Conservation (phyloP, 2,329 filamentous ascomycete species). For the Gnomoniopsis smithogilvyi region DNA sequence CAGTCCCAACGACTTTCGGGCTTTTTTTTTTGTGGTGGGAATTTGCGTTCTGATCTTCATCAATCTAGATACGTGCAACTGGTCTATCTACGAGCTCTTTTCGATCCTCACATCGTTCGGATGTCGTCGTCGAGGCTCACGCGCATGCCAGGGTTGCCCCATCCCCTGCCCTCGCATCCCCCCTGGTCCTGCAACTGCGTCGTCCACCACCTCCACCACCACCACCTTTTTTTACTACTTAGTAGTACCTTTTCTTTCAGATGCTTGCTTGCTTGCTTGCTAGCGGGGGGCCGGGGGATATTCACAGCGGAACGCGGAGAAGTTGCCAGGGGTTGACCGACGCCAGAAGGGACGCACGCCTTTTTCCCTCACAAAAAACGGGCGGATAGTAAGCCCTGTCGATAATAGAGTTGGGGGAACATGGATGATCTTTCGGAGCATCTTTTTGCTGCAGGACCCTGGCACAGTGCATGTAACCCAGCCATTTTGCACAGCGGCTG, state of each 20-base stretch:
- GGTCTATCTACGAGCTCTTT: background rate
- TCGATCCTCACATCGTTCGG: constrained; percentile 1
- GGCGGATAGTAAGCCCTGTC: constrained; percentile 9
- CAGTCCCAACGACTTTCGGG: background rate
- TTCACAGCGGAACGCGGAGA: background rate
- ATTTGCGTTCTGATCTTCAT: background rate
- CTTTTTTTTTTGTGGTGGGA: background rate
- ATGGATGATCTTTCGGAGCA: constrained; percentile 8
- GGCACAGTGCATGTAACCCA: constrained; percentile 9
- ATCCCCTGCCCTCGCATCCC: background rate
- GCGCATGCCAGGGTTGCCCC: constrained; percentile 1
- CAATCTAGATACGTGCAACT: background rate
- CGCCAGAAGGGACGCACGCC: constrained; percentile 6
- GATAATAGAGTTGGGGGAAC: constrained; percentile 18
- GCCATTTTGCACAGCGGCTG: constrained; percentile 2
- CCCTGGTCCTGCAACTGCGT: constrained; percentile 5
- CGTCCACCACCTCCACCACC: background rate
- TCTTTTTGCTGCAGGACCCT: constrained; percentile 1
- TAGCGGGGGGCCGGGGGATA: no score
- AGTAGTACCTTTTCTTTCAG: no score
- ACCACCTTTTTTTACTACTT: no score
- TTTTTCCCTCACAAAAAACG: background rate
- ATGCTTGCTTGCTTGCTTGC: no score
- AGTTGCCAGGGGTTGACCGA: constrained; percentile 16
- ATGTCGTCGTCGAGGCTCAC: constrained; percentile 10